phyloP scores from a whole-genome alignment of 2,329 filamentous ascomycete species.

The Corinectria fuckeliana region DNA sequence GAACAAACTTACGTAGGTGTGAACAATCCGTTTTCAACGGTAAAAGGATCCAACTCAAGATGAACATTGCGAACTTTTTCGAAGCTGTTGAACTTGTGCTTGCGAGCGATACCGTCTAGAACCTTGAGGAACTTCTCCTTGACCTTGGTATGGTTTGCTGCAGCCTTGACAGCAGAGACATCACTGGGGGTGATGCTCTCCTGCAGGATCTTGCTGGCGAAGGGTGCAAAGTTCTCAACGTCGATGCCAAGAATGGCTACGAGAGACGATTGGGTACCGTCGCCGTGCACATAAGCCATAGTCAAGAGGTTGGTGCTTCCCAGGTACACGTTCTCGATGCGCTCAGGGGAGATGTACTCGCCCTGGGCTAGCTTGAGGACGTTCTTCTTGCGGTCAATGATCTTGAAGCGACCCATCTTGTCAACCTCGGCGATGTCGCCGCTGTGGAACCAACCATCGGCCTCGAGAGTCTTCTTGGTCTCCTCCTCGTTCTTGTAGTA shows the following conservation, averaged over 20 bases:
- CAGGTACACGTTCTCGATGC: constrained; percentile 93
- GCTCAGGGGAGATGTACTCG: constrained; percentile 97
- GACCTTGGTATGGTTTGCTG: constrained; percentile 72
- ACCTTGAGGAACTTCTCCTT: constrained; percentile 77
- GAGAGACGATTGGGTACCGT: constrained; percentile 79
- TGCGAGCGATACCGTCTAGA: constrained; percentile 78
- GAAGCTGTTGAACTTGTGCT: constrained; percentile 89
- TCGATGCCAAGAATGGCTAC: constrained; percentile 90
- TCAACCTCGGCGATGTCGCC: constrained; percentile 92
- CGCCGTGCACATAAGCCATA: constrained; percentile 89
- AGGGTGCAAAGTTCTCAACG: constrained; percentile 81
- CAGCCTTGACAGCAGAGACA: constrained; percentile 68
- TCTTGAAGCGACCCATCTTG: constrained; percentile 83
- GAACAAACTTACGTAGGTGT: constrained; percentile 78
- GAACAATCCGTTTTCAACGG: constrained; percentile 87
- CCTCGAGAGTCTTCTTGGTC: constrained; percentile 80
- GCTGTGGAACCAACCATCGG: constrained; percentile 96
- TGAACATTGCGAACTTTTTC: constrained; percentile 80
- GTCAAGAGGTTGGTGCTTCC: constrained; percentile 79
- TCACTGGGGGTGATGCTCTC: constrained; percentile 70
- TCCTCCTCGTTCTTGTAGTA: constrained; percentile 93
- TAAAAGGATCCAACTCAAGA: constrained; percentile 87
- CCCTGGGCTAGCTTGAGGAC: constrained; percentile 98
- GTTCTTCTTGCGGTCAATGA: constrained; percentile 98
- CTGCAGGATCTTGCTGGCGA: constrained; percentile 78